Evolutionary conservation across 768 basidiomycete species (phyloP).

Genomic region (Nidularia pulvinata): DNA sequence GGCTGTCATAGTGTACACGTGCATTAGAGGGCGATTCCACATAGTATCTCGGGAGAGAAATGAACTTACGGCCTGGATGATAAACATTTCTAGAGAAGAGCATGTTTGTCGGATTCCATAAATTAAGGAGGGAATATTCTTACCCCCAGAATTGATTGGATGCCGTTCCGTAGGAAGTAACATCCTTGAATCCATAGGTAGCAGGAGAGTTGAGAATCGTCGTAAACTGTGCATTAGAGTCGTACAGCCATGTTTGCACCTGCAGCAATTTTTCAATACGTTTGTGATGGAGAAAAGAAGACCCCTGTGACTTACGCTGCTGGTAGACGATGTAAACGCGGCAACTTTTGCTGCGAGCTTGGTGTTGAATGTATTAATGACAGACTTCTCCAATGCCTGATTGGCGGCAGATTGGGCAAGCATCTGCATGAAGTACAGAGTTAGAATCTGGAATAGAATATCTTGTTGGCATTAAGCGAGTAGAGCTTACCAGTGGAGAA

Average conservation of each 20-base stretch:
- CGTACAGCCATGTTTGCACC: slow-evolving; percentile 50
- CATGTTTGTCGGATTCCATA: neutral
- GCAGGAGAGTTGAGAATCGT: slow-evolving; percentile 46
- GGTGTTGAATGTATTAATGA: slow-evolving; percentile 51
- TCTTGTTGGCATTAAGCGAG: too few relatives aligned
- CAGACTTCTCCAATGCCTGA: slow-evolving; percentile 37
- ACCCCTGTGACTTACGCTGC: slow-evolving; percentile 36
- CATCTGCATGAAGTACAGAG: slow-evolving; percentile 33
- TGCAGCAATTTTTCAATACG: slow-evolving; percentile 9
- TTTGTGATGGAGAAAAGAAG: neutral
- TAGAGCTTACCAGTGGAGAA: slow-evolving; percentile 32
- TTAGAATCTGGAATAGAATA: too few relatives aligned
- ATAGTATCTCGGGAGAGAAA: neutral
- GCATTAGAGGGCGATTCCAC: slow-evolving; percentile 3
- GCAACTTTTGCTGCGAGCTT: slow-evolving; percentile 40
- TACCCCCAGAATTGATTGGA: slow-evolving; percentile 56
- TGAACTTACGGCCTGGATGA: slow-evolving; percentile 48
- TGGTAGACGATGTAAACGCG: slow-evolving; percentile 39
- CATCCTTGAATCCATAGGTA: slow-evolving; percentile 57
- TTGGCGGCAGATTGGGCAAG: slow-evolving; percentile 35
- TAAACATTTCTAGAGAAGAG: slow-evolving; percentile 42
- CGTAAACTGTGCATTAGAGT: slow-evolving; percentile 47
- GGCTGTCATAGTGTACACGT: slow-evolving; percentile 16
- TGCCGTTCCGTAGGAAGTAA: slow-evolving; percentile 39
- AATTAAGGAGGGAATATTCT: slow-evolving; percentile 8